phyloP scores from a whole-genome alignment of 169 alveolate genomes.

The Plasmodium ovale region DNA sequence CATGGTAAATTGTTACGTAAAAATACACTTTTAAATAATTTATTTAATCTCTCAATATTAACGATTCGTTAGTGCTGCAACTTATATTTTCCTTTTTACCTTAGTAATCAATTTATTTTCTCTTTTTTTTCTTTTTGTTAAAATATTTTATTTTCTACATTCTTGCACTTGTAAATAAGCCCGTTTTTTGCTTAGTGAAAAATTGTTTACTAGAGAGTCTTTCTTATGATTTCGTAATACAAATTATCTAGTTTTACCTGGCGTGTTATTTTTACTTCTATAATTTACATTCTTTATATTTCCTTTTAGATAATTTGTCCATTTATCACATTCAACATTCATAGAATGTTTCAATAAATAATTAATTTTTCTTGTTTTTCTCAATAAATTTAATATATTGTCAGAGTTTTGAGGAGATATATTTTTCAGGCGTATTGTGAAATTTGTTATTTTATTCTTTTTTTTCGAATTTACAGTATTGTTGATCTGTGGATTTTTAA shows the following conservation, averaged over 20 bases:
- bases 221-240: constrained; percentile 1
- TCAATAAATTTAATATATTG: constrained; percentile 25
- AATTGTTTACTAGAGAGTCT: neutral
- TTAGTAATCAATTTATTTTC: no score
- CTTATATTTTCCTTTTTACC: neutral
- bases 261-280: neutral
- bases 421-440: constrained; percentile 32
- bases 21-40: neutral
- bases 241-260: neutral
- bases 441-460: constrained; percentile 21
- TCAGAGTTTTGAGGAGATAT: constrained; percentile 34
- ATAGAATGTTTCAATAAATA: constrained; percentile 44
- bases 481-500: constrained; percentile 3
- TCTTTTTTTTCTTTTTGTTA: neutral
- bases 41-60: no score
- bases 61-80: neutral
- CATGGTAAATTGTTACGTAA: neutral
- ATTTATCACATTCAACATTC: constrained; percentile 3
- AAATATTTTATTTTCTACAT: neutral
- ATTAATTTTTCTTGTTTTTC: constrained; percentile 50
- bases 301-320: constrained; percentile 11
- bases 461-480: constrained; percentile 27
- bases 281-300: neutral
- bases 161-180: neutral
- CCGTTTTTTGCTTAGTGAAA: neutral